Evolutionary conservation across 805 yeast species (phyloP).

Genomic region (Yarrowia sp.): DNA sequence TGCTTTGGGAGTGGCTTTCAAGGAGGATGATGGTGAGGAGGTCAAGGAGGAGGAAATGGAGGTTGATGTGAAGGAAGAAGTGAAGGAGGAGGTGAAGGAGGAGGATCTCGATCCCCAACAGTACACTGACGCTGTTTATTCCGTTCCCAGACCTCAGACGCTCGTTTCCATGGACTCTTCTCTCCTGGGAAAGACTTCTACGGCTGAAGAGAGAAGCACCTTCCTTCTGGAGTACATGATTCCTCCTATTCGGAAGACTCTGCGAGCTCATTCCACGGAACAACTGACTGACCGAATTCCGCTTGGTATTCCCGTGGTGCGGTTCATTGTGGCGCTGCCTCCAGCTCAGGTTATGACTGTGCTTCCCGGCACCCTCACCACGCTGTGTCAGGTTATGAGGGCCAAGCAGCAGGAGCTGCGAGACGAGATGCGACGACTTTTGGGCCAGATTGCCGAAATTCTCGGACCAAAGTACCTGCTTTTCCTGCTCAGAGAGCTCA

Average conservation of each 20-base stretch:
- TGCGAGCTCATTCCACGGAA: slow-evolving; percentile 56
- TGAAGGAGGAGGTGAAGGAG: background rate
- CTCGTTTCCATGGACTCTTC: background rate
- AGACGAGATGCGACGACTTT: slow-evolving; percentile 79
- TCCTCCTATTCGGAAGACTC: slow-evolving; percentile 65
- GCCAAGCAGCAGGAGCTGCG: slow-evolving; percentile 86
- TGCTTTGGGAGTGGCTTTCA: slow-evolving; percentile 43
- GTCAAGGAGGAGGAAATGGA: slow-evolving; percentile 36
- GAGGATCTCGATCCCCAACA: background rate
- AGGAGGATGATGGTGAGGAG: slow-evolving; percentile 42
- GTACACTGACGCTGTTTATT: slow-evolving; percentile 41
- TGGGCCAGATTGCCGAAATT: slow-evolving; percentile 66
- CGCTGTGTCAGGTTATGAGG: slow-evolving; percentile 86
- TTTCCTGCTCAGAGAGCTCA: slow-evolving; percentile 79
- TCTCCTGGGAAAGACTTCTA: slow-evolving; percentile 49
- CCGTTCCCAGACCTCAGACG: background rate
- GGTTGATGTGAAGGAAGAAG: background rate
- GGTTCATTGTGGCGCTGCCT: slow-evolving; percentile 67
- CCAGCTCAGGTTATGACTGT: slow-evolving; percentile 61
- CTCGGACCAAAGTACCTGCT: slow-evolving; percentile 77
- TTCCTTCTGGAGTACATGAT: slow-evolving; percentile 65
- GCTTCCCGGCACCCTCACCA: slow-evolving; percentile 83
- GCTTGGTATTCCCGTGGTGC: slow-evolving; percentile 78
- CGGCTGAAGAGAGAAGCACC: slow-evolving; percentile 52
- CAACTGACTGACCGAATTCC: slow-evolving; percentile 71